phyloP scores from a whole-genome alignment of 2,329 filamentous ascomycete species.

The Cordyceps pruinosa region DNA sequence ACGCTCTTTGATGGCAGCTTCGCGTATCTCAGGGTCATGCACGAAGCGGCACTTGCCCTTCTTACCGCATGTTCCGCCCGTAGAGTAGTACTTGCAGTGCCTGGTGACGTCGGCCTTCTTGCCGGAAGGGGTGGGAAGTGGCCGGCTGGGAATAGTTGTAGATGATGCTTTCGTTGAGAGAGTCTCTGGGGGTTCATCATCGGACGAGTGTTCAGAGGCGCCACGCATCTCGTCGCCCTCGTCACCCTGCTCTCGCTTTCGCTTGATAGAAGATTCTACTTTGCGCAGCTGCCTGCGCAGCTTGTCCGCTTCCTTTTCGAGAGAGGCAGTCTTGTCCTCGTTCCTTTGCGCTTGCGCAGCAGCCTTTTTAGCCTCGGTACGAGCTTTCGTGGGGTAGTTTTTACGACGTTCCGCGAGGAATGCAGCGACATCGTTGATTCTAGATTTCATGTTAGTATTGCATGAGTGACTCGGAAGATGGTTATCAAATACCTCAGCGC shows the following conservation, averaged over 20 bases:
- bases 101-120: constrained; percentile 55
- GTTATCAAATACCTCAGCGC: constrained; percentile 39
- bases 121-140: constrained; percentile 37
- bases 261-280: constrained; percentile 63
- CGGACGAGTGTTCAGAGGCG: constrained; percentile 44
- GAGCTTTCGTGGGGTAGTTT: constrained; percentile 71
- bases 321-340: constrained; percentile 54
- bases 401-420: constrained; percentile 78
- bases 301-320: constrained; percentile 55
- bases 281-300: constrained; percentile 59
- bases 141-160: constrained; percentile 23
- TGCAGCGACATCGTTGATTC: constrained; percentile 62
- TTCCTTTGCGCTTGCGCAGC: constrained; percentile 38
- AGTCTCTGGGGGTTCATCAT: constrained; percentile 53
- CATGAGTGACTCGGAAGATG: not conserved
- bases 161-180: constrained; percentile 34
- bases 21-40: constrained; percentile 56
- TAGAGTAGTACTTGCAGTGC: constrained; percentile 66
- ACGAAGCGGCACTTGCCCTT: constrained; percentile 71
- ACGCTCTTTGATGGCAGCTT: constrained; percentile 56
- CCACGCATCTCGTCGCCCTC: constrained; percentile 60
- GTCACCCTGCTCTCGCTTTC: constrained; percentile 61
- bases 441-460: constrained; percentile 22
- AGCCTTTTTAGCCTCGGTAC: constrained; percentile 57
- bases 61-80: constrained; percentile 62